Evolutionary conservation across 768 basidiomycete genomes (phyloP).

Genomic region (Sporobolomyces phaffii): DNA sequence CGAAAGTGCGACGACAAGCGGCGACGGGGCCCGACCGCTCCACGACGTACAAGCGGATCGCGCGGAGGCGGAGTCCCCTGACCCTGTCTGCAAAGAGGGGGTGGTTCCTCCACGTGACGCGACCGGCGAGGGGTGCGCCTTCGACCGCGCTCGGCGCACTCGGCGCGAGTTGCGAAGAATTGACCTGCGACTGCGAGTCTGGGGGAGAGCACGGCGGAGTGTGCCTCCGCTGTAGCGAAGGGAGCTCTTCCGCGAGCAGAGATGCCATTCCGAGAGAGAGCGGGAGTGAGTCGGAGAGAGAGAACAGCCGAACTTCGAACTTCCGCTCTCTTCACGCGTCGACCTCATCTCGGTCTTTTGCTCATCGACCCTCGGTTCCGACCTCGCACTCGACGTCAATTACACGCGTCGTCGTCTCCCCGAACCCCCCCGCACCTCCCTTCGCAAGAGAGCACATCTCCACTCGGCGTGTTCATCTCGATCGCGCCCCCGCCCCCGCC

Average conservation of each 20-base stretch:
- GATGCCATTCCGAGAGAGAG: neutral
- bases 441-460: too few species aligned
- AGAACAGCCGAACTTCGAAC: too few species aligned
- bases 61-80: constrained; percentile 16
- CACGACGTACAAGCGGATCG: constrained; percentile 25
- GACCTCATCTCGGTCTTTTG: too few species aligned
- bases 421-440: too few species aligned
- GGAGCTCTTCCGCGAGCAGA: neutral
- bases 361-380: too few species aligned
- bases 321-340: too few species aligned
- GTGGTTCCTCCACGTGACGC: constrained; percentile 13
- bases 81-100: constrained; percentile 27
- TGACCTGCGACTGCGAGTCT: neutral
- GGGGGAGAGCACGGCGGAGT: neutral
- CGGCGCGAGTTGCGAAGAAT: neutral
- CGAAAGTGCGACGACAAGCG: neutral
- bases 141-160: neutral
- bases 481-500: too few species aligned
- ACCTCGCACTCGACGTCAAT: too few species aligned
- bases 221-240: neutral
- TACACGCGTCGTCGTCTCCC: too few species aligned
- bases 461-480: too few species aligned
- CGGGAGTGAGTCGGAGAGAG: too few species aligned
- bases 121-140: neutral
- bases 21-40: neutral